Percentiles rank a stretch among this genome's conserved stretches.
These are phyloP conservation scores for Aspergillus pseudotamarii DNA, from an alignment of 2,329 filamentous ascomycete genomes.

Conservation along the genomic window DNA sequence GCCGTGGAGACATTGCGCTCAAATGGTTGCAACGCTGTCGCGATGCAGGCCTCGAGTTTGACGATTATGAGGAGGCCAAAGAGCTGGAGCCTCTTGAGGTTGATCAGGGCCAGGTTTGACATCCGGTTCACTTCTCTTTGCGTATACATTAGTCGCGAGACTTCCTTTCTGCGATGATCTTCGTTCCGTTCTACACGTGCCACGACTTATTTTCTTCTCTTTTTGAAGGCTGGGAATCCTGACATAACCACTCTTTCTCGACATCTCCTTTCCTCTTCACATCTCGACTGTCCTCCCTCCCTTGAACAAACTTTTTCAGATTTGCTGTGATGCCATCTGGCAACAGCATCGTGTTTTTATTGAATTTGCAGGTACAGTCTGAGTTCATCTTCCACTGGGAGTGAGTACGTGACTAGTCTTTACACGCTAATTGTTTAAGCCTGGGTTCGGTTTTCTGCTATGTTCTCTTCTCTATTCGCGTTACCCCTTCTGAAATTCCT, in stretches of 20 bases:
- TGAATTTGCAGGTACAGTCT: constrained; percentile 13
- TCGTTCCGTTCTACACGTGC: constrained; percentile 25
- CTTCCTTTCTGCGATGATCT: constrained; percentile 12
- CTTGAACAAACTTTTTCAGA: neutral
- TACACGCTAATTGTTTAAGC: constrained; percentile 9
- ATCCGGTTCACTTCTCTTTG: constrained; percentile 3
- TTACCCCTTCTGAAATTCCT: constrained; percentile 16
- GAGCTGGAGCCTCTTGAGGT: constrained; percentile 42
- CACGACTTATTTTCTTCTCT: constrained; percentile 28
- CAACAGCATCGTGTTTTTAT: constrained; percentile 2
- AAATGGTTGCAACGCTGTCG: constrained; percentile 53
- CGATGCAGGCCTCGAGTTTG: constrained; percentile 51
- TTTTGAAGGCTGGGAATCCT: constrained; percentile 7
- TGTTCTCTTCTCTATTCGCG: constrained; percentile 22
- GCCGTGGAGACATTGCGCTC: constrained; percentile 71
- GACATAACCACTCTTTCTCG: neutral
- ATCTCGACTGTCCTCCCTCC: neutral
- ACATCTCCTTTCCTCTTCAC: neutral
- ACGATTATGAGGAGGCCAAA: constrained; percentile 51
- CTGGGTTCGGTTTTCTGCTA: constrained; percentile 19
- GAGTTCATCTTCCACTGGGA: constrained; percentile 5
- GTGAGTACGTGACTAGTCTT: constrained; percentile 3
- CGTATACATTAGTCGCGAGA: constrained; percentile 1
- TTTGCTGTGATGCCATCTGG: neutral
- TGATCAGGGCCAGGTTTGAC: constrained; percentile 32